Percentiles rank a stretch among this genome's conserved stretches.
Conservation (phyloP, 345 rosid species). For the Populus ilicifolia region DNA sequence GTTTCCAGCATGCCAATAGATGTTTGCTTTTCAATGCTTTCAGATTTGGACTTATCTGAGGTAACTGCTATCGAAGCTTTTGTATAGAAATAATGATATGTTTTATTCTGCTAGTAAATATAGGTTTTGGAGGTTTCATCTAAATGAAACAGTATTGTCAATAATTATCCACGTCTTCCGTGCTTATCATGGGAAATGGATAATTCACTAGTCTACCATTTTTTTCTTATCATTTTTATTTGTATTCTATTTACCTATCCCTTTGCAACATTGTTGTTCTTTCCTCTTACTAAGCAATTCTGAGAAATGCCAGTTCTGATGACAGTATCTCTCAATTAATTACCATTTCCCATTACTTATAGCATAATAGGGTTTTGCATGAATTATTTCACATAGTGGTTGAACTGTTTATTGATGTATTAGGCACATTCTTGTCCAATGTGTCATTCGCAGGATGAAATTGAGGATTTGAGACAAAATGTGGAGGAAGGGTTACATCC, state of each 20-base stretch:
- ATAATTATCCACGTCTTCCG: background rate
- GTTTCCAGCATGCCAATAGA: conserved; percentile 15
- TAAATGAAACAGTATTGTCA: background rate
- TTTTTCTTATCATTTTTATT: background rate
- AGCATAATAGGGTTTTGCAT: background rate
- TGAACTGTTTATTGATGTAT: background rate
- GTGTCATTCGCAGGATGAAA: conserved; percentile 22
- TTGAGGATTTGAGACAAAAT: conserved; percentile 20
- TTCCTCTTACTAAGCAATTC: background rate
- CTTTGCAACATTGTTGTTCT: background rate
- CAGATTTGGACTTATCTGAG: conserved; percentile 21
- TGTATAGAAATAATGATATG: background rate
- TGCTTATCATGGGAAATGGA: background rate
- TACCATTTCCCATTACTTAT: background rate
- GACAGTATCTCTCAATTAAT: background rate
- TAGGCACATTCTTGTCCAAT: background rate
- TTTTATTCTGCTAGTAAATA: background rate
- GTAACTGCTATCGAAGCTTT: background rate
- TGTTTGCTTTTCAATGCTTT: conserved; percentile 18
- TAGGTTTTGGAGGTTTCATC: background rate
- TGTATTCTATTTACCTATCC: background rate
- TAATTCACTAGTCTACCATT: background rate
- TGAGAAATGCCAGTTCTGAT: background rate
- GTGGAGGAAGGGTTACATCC: conserved; percentile 16
- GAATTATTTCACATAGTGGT: background rate